Conservation (phyloP, 108 stramenopile species). For the Skeletonema marinoi region DNA sequence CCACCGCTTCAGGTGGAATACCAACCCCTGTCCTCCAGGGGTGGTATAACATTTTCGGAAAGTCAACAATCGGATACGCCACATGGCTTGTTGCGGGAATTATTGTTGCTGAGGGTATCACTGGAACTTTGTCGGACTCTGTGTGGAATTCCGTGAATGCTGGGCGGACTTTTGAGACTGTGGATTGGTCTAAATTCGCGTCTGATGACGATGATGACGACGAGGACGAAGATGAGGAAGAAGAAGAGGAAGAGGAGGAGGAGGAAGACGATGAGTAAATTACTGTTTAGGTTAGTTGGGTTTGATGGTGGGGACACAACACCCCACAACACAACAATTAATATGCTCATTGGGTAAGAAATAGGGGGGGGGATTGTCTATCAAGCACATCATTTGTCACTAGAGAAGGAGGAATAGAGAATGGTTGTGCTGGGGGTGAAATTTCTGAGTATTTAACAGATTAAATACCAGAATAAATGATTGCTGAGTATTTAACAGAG, state of each 20-base stretch:
- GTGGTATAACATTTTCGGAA: slow-evolving; percentile 74
- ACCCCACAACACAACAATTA: neutral
- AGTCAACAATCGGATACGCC: slow-evolving; percentile 79
- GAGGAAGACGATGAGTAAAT: slow-evolving; percentile 34
- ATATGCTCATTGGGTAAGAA: neutral
- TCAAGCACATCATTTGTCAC: neutral
- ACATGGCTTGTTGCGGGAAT: slow-evolving; percentile 80
- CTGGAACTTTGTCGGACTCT: slow-evolving; percentile 58
- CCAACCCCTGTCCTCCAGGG: slow-evolving; percentile 36
- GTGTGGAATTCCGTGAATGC: slow-evolving; percentile 77
- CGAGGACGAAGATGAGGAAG: slow-evolving; percentile 83
- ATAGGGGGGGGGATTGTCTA: neutral
- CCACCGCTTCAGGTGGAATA: slow-evolving; percentile 29
- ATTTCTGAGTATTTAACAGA: neutral
- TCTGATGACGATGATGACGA: slow-evolving; percentile 79
- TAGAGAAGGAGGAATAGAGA: neutral
- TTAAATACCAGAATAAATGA: neutral
- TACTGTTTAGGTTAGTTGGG: neutral
- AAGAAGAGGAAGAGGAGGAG: slow-evolving; percentile 71
- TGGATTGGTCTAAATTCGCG: slow-evolving; percentile 88
- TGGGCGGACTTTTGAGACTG: slow-evolving; percentile 78
- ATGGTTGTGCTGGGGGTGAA: neutral
- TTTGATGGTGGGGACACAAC: neutral
- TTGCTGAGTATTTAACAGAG: too few relatives aligned
- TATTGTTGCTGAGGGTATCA: slow-evolving; percentile 73